Percentiles rank a stretch among this genome's conserved stretches.
These are phyloP conservation scores for Podaxis pistillaris DNA, from an alignment of 768 basidiomycete genomes.

Conservation along the genomic window DNA sequence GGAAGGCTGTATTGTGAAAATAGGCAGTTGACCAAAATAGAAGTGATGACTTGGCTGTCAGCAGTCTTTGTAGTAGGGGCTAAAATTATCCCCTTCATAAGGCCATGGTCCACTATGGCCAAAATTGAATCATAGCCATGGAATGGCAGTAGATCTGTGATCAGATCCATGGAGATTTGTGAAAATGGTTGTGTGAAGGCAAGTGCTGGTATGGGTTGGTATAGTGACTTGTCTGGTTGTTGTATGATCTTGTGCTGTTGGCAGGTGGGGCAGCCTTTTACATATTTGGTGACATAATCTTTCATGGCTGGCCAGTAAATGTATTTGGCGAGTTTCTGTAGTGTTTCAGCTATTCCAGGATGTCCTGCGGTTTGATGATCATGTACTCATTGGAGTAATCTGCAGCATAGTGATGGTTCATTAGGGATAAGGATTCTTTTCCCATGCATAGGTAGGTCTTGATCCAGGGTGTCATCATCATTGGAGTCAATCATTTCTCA, in stretches of 20 bases:
- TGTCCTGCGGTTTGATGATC: constrained; percentile 15
- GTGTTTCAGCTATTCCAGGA: constrained; percentile 13
- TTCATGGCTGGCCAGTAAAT: constrained; percentile 25
- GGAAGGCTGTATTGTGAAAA: constrained; percentile 14
- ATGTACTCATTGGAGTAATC: constrained; percentile 8
- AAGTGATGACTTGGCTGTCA: constrained; percentile 1
- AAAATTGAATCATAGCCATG: constrained; percentile 22
- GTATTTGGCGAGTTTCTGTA: constrained; percentile 1
- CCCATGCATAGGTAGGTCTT: background rate
- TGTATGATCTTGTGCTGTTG: constrained; percentile 20
- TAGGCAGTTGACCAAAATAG: background rate
- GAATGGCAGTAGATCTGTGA: constrained; percentile 18
- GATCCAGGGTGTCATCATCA: background rate
- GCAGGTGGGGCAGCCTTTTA: constrained; percentile 20
- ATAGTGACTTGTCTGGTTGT: constrained; percentile 7
- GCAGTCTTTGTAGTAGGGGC: constrained; percentile 20
- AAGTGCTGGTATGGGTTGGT: background rate
- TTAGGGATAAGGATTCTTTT: constrained; percentile 9
- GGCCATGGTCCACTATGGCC: constrained; percentile 25
- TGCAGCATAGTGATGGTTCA: background rate
- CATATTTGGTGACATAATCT: constrained; percentile 18
- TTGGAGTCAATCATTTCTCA: background rate
- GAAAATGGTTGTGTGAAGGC: constrained; percentile 1
- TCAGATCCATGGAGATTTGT: constrained; percentile 20
- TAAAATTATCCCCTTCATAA: constrained; percentile 27